Base-by-base conservation (phyloP, 192 early-diverging fungal genomes). In the Backusella parvicylindrica region DNA sequence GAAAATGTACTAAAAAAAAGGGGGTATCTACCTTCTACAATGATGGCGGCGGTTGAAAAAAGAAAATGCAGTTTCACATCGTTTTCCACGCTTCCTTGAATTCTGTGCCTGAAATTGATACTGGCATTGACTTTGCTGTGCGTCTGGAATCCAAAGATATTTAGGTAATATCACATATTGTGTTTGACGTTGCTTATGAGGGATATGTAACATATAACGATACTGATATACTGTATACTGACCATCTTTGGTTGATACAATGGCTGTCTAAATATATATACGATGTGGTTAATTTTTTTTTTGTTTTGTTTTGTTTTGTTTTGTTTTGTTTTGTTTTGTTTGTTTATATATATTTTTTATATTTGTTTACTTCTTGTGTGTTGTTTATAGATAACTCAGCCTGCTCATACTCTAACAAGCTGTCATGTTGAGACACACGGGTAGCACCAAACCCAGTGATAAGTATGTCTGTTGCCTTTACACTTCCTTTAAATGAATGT, bases 11-110 rank as follows among this genome's bases (percentile, higher is more conserved):
- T 16, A 47, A 18, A n/a, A n/a, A 47, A 47, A 47, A 47, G 18
- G 16, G 43, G 6, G 43, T 43, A 43, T 56, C 30, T 73, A 68
- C 77, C 71, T 73, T 67, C 79, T 64, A 47, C 79, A 80, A 37
- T 80, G 79, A 76, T 80, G 79, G 31, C 66, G 64, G 31, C 79
- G 67, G 12, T 73, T 71, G 21, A 76, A 76, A 47, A 74, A 76
- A 30, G 71, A 60, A 37, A 81, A 81, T 68, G 53, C 26, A 18
- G 74, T 70, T n/a, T 43, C 31, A 47, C 79, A 80, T 65, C 26
- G 73, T 23, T 28, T 30, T 11, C 37, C 26, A 1, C 43, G 28
- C n/a, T 65, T 49, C n/a, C 28, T 66, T 28, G 60, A 32, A 26
- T 60, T 60, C 53, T 60, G 53, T 60, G 23, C 53, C 53, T 60